These are phyloP conservation scores for Plasmodium adleri DNA, from an alignment of 169 alveolate genomes.

Conservation along the genomic window DNA sequence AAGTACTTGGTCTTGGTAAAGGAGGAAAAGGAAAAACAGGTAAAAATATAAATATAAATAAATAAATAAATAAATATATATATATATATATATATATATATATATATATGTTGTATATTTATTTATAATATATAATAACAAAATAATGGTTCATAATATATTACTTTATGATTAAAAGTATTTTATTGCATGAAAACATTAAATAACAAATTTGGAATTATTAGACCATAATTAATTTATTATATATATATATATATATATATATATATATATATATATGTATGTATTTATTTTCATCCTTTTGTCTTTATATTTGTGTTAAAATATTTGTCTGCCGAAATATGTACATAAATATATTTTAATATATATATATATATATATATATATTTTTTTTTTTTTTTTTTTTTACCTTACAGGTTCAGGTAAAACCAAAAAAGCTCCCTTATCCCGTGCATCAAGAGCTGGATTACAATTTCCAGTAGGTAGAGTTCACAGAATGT, in stretches of 20 bases:
- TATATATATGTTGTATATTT: slow-evolving; percentile 7
- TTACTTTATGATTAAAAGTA: too few relatives aligned
- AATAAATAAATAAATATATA: not conserved
- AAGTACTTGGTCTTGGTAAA: slow-evolving; percentile 88
- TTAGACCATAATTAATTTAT: too few relatives aligned
- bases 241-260: not conserved
- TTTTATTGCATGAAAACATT: too few relatives aligned
- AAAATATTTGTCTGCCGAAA: not conserved
- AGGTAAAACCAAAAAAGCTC: slow-evolving; percentile 97
- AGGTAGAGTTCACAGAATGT: slow-evolving; percentile 99
- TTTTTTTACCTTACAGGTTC: slow-evolving; percentile 90
- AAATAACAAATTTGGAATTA: too few relatives aligned
- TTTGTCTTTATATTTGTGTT: too few relatives aligned
- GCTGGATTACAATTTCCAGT: slow-evolving; percentile 99
- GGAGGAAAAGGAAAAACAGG: slow-evolving; percentile 90
- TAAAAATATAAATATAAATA: slow-evolving; percentile 19
- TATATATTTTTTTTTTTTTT: slow-evolving; percentile 1
- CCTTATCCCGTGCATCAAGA: slow-evolving; percentile 98
- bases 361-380: not conserved
- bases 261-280: not conserved
- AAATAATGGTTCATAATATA: too few relatives aligned
- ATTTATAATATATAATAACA: too few relatives aligned
- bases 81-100: slow-evolving; percentile 2
- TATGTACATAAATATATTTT: not conserved
- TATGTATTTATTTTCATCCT: too few relatives aligned